Base-by-base conservation (phyloP, 495 filamentous ascomycete genomes). In the Podospora appendiculata region DNA sequence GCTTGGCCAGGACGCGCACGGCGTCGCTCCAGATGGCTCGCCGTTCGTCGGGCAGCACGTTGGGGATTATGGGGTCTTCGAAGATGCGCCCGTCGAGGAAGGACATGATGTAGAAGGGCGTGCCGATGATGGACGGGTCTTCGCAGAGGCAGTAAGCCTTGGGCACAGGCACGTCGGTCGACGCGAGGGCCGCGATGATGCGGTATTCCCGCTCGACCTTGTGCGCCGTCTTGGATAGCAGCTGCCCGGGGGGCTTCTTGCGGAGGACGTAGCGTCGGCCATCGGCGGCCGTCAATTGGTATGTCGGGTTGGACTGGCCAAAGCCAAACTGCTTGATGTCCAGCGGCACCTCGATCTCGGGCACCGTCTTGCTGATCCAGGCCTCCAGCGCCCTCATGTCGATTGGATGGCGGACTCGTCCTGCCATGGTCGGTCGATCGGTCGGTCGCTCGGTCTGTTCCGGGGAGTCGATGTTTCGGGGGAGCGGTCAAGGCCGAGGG, bases 291-390 rank as follows among this genome's bases (percentile, higher is more conserved):
- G 81, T 94, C 54, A 96, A 76, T 51, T 89, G 87, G 73, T 96
- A 97, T 8, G 93, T 97, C 32, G 93, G 93, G 65, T 97, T 98
- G 43, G 89, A 95, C 71, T 97, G 93, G 48, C 93, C 93, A 64
- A 92, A 98, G 58, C 90, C 88, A 63, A 96, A 98, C 86, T 96
- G 93, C 69, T 95, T 89, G 58, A 96, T 73, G 41, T 89, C 83
- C 50, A 98, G 66, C 8, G 93, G 93, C 16, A 79, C 75, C 70
- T 85, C 77, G 63, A 98, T 90, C 55, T 82, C 74, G 2, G 90
- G 87, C 32, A 94, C 87, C 68, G 87, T 79, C 53, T 78, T 66
- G 51, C 75, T 68, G 57, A 98, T 77, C 70, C 90, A 97, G 43
- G 71, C 71, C 72, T 94, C 88, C 51, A 98, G 75, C 5, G 85